A percentile compares a stretch with the other conserved stretches of the same genome.
Evolutionary conservation across 2,329 filamentous ascomycete genomes (phyloP).

Genomic region (Ophiostoma quercus): DNA sequence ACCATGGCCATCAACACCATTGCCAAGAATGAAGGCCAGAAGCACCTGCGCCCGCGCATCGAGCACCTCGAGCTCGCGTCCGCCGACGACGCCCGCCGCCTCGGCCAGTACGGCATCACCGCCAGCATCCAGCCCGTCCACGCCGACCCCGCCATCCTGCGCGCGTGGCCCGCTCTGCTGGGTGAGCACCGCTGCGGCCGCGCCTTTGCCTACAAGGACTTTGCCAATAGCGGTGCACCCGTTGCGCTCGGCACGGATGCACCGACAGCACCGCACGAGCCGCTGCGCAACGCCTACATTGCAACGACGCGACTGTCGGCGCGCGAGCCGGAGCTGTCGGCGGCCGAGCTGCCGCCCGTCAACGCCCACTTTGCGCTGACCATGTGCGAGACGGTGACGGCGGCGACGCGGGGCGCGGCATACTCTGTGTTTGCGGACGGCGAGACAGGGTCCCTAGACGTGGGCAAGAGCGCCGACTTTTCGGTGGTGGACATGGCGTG

Average conservation of each 20-base stretch:
- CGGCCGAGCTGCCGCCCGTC: conserved; percentile 36
- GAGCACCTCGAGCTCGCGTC: conserved; percentile 55
- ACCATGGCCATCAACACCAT: conserved; percentile 54
- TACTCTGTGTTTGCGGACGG: conserved; percentile 55
- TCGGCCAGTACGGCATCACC: conserved; percentile 39
- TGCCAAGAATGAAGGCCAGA: conserved; percentile 31
- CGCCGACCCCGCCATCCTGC: conserved; percentile 55
- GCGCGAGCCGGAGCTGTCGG: conserved; percentile 38
- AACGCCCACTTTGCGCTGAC: conserved; percentile 52
- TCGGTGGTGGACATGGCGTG: conserved; percentile 49
- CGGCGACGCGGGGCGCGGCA: conserved; percentile 41
- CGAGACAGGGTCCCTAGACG: conserved; percentile 48
- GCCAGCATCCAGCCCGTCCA: conserved; percentile 56
- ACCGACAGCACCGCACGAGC: conserved; percentile 52
- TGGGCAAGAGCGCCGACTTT: conserved; percentile 54
- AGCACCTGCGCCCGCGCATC: conserved; percentile 37
- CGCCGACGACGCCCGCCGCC: conserved; percentile 48
- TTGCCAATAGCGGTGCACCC: conserved; percentile 44
- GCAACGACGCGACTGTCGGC: conserved; percentile 54
- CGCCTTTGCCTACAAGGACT: conserved; percentile 46
- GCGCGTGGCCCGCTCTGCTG: conserved; percentile 56
- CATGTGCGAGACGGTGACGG: conserved; percentile 49
- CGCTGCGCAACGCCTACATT: conserved; percentile 54
- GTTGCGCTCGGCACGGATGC: conserved; percentile 56
- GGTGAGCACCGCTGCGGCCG: conserved; percentile 50